Base-by-base conservation (phyloP, 2,329 filamentous ascomycete genomes). In the Alternaria arborescens region DNA sequence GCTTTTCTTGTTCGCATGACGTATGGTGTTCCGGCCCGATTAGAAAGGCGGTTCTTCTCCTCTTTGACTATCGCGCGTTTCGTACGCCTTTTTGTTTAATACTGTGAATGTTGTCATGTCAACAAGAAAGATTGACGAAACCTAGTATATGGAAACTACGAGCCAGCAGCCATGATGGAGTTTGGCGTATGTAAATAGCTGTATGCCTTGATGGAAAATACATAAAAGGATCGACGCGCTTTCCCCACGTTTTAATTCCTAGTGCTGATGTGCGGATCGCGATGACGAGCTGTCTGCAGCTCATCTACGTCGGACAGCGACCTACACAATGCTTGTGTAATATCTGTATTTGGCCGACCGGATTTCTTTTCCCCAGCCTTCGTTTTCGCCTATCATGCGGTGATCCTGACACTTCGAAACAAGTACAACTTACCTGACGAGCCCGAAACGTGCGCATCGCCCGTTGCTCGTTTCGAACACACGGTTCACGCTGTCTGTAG, bases 1-100 rank as follows among this genome's bases (percentile, higher is more conserved):
- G 28, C 40, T 51, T 30, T 58, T 47, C 48, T 52, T 56, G 44
- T 55, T 55, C 54, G 52, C 52, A 55, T 58, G 42, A 48, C 30
- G 11, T 46, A 32, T 41, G 50, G 43, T 48, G 43, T 58, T 47
- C 34, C 38, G 36, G 50, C 20, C 24, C 50, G 56, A 54, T 48
- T 58, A 58, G 56, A 58, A 58, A 43, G 51, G 34, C 14, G 50
- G 40, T 48, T 32, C 42, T 32, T 47, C 18, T 47, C 48, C 42
- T 32, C 28, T 42, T 50, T 42, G 20, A 36, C 34, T 50, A 20
- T 48, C 20, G 30, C 46, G 46, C 46, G 20, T 50, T 50, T 38
- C 32, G 22, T 56, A 42, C 47, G 43, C 34, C 32, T 55, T 44
- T 43, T 53, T 50, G 30, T 44, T 18, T 34, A 43, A 44, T 53